Conservation (phyloP, 2,329 filamentous ascomycete genomes). For the Ceratocystis albifundus region DNA sequence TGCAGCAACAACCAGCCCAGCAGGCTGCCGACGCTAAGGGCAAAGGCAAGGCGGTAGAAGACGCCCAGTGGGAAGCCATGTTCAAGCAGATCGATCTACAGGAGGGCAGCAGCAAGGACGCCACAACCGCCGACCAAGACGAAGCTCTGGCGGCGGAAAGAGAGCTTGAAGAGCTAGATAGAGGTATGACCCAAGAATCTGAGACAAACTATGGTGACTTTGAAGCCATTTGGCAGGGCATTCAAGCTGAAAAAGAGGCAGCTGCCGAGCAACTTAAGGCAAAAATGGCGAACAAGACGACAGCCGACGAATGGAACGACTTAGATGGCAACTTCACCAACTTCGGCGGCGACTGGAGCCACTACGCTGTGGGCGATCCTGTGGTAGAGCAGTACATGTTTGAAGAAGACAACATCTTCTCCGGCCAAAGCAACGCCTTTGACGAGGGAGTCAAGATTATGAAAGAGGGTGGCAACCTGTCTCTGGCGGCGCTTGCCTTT, state of each 20-base stretch:
- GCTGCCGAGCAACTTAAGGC: conserved; percentile 23
- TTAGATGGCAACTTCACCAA: conserved; percentile 47
- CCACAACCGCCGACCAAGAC: conserved; percentile 27
- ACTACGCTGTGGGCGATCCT: conserved; percentile 54
- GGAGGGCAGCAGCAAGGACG: conserved; percentile 43
- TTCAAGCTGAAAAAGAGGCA: conserved; percentile 51
- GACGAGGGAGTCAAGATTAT: conserved; percentile 89
- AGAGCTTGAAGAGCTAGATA: conserved; percentile 80
- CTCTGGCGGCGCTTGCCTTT: conserved; percentile 83
- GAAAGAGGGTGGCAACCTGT: conserved; percentile 85
- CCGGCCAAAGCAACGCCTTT: conserved; percentile 69
- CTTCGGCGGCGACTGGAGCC: conserved; percentile 51
- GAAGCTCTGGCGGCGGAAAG: conserved; percentile 40
- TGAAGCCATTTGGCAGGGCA: conserved; percentile 77
- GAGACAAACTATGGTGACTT: conserved; percentile 74
- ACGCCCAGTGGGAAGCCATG: conserved; percentile 90
- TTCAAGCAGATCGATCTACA: conserved; percentile 69
- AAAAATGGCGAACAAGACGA: conserved; percentile 27
- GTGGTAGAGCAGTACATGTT: conserved; percentile 85
- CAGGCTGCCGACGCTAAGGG: conserved; percentile 50
- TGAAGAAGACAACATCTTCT: conserved; percentile 86
- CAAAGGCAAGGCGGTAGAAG: conserved; percentile 88
- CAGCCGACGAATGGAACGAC: conserved; percentile 61
- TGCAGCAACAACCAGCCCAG: conserved; percentile 33
- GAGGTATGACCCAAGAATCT: conserved; percentile 38